Evolutionary conservation across 352 stramenopile genomes (phyloP), one percentile per base, ranked within the genome.

Genomic region (Globisporangium nodosum): DNA sequence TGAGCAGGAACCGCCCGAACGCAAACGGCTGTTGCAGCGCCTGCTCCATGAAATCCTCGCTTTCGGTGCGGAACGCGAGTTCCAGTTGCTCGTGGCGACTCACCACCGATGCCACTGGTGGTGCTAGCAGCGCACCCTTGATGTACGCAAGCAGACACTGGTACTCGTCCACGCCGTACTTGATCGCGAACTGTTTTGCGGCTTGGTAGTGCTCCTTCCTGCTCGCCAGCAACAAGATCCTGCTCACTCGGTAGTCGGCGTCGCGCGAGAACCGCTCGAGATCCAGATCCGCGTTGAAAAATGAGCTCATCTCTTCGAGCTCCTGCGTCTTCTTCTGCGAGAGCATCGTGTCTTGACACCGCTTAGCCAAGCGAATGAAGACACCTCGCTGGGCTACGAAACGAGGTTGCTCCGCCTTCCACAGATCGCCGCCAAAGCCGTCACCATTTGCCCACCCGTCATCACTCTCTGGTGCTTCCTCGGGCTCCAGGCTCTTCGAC

Each of bases 121-220:
- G 0, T 4, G 78, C 39, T 13, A 75, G 52, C 11, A 90, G 72
- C 2, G 65, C 73, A 24, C 73, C 66, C 46, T 69, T 68, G 55
- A 92, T 86, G 54, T 90, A 92, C 2, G 73, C 64, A 27, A 90
- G 58, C 43, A 89, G 63, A 45, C 82, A 90, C 31, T 71, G 63
- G 45, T 76, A 89, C 49, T 78, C 72, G 42, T 92, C 78, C 7
- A 90, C 62, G 3, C 60, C 73, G 46, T 90, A 90, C 64, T 92
- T 92, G 24, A 9, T 59, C 8, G 82, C 82, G 58, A 90, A 81
- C 52, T 88, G 74, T 24, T 56, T 72, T 3, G 79, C 78, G 0
- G 72, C 49, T 5, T 67, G 54, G 12, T 87, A 73, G 13, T 79
- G 60, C 31, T 86, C 72, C 54, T 79, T 79, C 37, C 63, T 78